Evolutionary conservation across 345 rosid species (phyloP).

Genomic region (Eutrema japonicum): DNA sequence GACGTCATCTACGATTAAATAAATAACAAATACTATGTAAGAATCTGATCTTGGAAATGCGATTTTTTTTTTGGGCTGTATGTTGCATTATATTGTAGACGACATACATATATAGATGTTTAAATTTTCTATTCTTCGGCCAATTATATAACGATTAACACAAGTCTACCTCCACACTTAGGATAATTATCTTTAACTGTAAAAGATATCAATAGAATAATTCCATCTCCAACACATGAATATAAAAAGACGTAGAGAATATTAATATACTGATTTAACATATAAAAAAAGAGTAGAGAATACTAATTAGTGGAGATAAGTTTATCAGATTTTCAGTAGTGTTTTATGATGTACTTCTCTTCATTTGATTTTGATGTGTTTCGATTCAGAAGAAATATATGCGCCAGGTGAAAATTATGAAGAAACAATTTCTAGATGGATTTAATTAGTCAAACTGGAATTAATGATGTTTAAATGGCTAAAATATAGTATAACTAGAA

Average conservation of each 20-base stretch:
- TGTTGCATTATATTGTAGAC: background rate
- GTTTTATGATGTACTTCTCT: constrained; percentile 28
- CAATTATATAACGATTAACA: background rate
- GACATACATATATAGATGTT: background rate
- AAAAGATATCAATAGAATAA: constrained; percentile 1
- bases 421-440: constrained; percentile 11
- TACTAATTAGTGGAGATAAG: background rate
- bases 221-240: background rate
- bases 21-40: too few species aligned
- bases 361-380: constrained; percentile 25
- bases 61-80: background rate
- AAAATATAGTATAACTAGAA: constrained; percentile 26
- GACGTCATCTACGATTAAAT: too few species aligned
- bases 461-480: constrained; percentile 41
- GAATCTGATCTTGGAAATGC: background rate
- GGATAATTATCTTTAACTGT: background rate
- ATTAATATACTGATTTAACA: background rate
- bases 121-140: background rate
- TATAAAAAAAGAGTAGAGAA: background rate
- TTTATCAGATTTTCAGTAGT: background rate
- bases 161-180: background rate
- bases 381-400: constrained; percentile 11
- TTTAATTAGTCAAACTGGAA: constrained; percentile 23
- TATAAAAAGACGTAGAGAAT: constrained; percentile 9
- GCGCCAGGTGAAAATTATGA: constrained; percentile 12